These are phyloP conservation scores for Polyplosphaeria fusca DNA, from an alignment of 495 filamentous ascomycete species.

Conservation along the genomic window DNA sequence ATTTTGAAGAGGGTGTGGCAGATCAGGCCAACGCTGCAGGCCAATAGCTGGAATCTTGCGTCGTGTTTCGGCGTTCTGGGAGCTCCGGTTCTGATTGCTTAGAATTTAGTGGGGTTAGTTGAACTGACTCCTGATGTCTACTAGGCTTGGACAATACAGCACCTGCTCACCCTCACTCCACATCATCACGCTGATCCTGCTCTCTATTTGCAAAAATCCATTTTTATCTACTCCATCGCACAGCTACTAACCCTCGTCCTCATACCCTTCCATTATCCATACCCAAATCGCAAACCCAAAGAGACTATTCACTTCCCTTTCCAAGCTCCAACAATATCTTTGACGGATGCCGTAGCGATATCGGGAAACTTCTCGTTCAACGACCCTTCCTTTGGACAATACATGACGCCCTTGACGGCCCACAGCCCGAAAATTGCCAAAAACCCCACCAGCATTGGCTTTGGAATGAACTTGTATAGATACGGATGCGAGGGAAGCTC, in stretches of 20 bases:
- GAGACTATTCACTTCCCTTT: constrained; percentile 8
- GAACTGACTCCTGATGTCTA: too few species aligned
- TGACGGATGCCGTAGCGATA: neutral
- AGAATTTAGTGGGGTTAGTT: too few species aligned
- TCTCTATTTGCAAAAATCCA: too few species aligned
- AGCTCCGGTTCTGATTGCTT: constrained; percentile 2
- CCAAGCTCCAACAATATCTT: constrained; percentile 3
- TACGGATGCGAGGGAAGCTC: constrained; percentile 4
- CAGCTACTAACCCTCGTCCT: neutral
- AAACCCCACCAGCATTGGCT: neutral
- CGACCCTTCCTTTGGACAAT: constrained; percentile 3
- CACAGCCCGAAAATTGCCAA: constrained; percentile 1
- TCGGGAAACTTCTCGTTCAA: constrained; percentile 10
- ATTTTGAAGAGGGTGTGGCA: constrained; percentile 6
- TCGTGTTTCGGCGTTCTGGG: constrained; percentile 10
- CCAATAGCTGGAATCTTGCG: constrained; percentile 6
- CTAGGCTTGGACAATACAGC: too few species aligned
- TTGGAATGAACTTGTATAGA: constrained; percentile 2
- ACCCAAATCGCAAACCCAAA: neutral
- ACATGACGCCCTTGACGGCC: constrained; percentile 3
- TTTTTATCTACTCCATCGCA: neutral
- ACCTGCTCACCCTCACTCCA: too few species aligned
- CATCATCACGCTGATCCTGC: too few species aligned
- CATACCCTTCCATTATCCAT: neutral
- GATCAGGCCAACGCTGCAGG: neutral